Percentiles rank a stretch among this genome's conserved stretches.
These are phyloP conservation scores for Discostella stelligeroides DNA, from an alignment of 108 stramenopile species.

Conservation along the genomic window DNA sequence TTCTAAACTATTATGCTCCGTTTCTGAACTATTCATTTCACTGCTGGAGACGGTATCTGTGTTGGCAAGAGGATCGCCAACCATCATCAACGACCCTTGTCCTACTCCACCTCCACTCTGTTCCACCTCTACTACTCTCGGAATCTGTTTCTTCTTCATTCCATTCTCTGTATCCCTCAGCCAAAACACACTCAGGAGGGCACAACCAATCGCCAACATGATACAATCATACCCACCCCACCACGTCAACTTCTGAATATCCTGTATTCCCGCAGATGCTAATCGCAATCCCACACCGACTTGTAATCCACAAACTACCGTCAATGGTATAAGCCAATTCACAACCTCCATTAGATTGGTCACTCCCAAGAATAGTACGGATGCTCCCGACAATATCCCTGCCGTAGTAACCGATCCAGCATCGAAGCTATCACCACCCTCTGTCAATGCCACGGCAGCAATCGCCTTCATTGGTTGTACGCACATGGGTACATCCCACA, in stretches of 20 bases:
- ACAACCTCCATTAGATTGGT: conserved; percentile 75
- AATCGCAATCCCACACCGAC: conserved; percentile 79
- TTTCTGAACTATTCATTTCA: neutral
- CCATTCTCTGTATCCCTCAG: conserved; percentile 30
- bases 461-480: conserved; percentile 93
- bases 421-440: conserved; percentile 37
- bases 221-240: conserved; percentile 62
- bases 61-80: conserved; percentile 2
- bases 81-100: neutral
- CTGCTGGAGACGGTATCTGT: neutral
- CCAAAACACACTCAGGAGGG: conserved; percentile 50
- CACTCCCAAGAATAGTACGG: conserved; percentile 58
- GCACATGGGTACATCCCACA: conserved; percentile 86
- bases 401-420: conserved; percentile 63
- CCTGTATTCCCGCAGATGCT: conserved; percentile 59
- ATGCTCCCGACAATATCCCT: conserved; percentile 70
- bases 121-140: neutral
- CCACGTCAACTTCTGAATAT: conserved; percentile 63
- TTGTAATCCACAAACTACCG: conserved; percentile 79
- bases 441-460: conserved; percentile 69
- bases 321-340: conserved; percentile 67
- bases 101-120: neutral
- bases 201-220: conserved; percentile 45
- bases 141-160: conserved; percentile 1
- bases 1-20: neutral